Evolutionary conservation across 768 basidiomycete species (phyloP).

Genomic region (Hericium rajendrae): DNA sequence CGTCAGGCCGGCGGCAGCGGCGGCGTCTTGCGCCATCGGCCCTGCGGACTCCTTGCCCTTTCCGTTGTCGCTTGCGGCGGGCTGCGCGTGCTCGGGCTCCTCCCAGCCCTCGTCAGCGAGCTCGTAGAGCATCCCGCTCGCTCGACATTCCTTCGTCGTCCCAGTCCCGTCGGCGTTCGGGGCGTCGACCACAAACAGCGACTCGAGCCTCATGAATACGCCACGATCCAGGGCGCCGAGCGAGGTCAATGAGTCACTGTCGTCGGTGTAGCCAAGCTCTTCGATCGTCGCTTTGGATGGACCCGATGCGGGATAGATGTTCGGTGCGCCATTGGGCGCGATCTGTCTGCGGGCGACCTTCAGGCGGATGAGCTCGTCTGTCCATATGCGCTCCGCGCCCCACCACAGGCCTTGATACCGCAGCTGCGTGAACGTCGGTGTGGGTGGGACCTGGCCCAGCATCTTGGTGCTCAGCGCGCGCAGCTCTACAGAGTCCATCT

Average conservation of each 20-base stretch:
- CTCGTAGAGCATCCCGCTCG: constrained; percentile 70
- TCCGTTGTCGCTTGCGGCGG: constrained; percentile 20
- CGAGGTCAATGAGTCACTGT: constrained; percentile 3
- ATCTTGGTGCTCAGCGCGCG: constrained; percentile 19
- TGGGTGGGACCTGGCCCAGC: constrained; percentile 5
- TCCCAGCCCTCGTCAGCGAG: constrained; percentile 70
- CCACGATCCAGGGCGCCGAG: constrained; percentile 53
- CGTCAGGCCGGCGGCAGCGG: constrained; percentile 2
- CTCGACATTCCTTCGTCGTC: constrained; percentile 47
- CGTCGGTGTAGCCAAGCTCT: constrained; percentile 8
- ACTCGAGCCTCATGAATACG: constrained; percentile 63
- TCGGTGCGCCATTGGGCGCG: constrained; percentile 52
- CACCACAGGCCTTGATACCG: constrained; percentile 81
- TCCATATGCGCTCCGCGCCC: constrained; percentile 85
- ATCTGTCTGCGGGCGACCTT: constrained; percentile 59
- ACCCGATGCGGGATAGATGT: constrained; percentile 54
- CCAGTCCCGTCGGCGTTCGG: constrained; percentile 29
- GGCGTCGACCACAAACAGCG: constrained; percentile 54
- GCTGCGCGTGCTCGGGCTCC: constrained; percentile 13
- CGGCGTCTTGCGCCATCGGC: constrained; percentile 2
- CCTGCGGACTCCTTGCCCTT: constrained; percentile 16
- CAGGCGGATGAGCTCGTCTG: constrained; percentile 73
- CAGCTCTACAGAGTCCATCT: constrained; percentile 14
- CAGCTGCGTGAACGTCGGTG: constrained; percentile 35
- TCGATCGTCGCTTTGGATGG: constrained; percentile 25